Evolutionary conservation across 2,329 filamentous ascomycete species (phyloP).

Genomic region (Scopulariopsis brevicaulis): DNA sequence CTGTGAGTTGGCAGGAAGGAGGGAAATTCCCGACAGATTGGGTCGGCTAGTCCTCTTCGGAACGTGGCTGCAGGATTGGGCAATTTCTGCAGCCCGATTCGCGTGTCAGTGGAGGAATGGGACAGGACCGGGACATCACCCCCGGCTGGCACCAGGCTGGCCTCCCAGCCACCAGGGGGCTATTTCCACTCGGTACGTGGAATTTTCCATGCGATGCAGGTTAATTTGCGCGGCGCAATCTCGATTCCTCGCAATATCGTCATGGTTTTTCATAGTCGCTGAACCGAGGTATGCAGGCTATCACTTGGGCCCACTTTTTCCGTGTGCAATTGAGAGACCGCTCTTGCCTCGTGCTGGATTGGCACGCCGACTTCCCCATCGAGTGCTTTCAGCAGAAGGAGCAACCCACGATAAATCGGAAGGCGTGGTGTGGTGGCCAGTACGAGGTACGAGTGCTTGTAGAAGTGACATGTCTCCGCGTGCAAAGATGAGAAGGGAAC

Average conservation of each 20-base stretch:
- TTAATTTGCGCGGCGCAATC: not conserved
- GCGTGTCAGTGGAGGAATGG: not conserved
- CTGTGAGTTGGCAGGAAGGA: no score
- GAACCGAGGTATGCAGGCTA: not conserved
- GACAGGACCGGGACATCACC: no score
- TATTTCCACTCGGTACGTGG: not conserved
- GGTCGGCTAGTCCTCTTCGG: not conserved
- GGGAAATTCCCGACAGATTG: not conserved
- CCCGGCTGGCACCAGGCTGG: not conserved
- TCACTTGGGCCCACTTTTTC: not conserved
- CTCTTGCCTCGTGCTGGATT: not conserved
- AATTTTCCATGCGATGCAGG: not conserved
- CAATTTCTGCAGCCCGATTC: not conserved
- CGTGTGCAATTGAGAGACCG: not conserved
- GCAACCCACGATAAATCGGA: not conserved
- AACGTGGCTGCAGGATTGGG: not conserved
- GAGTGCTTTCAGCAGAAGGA: not conserved
- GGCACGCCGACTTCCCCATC: not conserved
- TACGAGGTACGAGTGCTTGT: not conserved
- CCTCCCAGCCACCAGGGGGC: not conserved
- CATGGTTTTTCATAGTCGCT: not conserved
- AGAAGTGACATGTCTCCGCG: not conserved
- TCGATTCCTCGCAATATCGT: not conserved
- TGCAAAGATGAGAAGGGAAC: not conserved
- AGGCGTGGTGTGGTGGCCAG: not conserved